Base-by-base conservation (phyloP, 345 rosid species). In the Draba incana region DNA sequence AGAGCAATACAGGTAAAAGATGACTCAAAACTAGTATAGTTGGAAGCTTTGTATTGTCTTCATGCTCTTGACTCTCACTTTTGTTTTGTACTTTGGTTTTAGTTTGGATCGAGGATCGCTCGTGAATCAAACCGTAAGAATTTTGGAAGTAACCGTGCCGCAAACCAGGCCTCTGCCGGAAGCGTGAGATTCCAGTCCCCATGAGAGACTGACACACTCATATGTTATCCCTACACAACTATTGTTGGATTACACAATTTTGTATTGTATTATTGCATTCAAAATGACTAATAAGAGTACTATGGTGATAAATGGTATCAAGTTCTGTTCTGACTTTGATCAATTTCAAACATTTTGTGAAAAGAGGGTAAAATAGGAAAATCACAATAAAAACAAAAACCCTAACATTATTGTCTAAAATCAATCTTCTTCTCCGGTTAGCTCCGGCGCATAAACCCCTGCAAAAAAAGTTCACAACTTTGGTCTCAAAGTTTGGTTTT, bases 21-120 rank as follows among this genome's bases (percentile, higher is more conserved):
- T 37, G 13, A 5, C 15, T 66, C 23, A 27, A 43, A 11, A 31
- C 65, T 3, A 70, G 50, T 47, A 35, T 15, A 71, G 49, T 43
- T 63, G 75, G 35, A 35, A 62, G 72, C 42, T 47, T 27, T 45
- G 68, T 38, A 23, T 54, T 53, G 14, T 51, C 56, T 33, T 16
- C 12, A 1, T 14, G 42, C 45, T 55, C 30, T n/a, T n/a, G n/a
- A n/a, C n/a, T 44, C 16, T 13, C 24, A 42, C 46, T 51, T 4
- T 20, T 50, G 38, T 42, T 2, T 66, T 33, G 24, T 23, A 14
- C 52, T 71, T 8, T 39, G 62, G 46, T 42, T 57, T 62, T 71
- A 93, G 96, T 93, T 93, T 42, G 97, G 98, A n/a, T 90, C 97
- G 1, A 85, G 97, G 78, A 93, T 88, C 15, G 94, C 94, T 2